These are phyloP conservation scores for Vitis hybrid DNA, from an alignment of 177 flowering plant species.

Conservation along the genomic window DNA sequence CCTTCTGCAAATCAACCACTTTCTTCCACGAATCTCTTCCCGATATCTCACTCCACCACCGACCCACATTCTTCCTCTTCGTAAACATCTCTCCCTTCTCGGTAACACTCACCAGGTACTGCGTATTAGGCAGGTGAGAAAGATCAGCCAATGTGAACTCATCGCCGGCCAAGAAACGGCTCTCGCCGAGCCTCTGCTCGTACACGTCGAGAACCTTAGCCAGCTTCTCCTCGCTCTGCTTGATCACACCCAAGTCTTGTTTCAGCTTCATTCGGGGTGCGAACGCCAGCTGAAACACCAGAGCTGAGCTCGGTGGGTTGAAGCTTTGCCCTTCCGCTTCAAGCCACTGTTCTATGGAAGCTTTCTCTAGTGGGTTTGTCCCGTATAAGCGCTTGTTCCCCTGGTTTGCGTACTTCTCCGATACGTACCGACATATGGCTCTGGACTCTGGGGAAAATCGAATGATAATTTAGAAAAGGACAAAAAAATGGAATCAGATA, in stretches of 20 bases:
- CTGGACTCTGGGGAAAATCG: constrained; percentile 56
- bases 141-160: constrained; percentile 86
- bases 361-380: constrained; percentile 52
- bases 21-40: constrained; percentile 75
- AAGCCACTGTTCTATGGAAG: constrained; percentile 86
- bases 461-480: neutral
- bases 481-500: neutral
- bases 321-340: constrained; percentile 88
- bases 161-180: constrained; percentile 75
- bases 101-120: constrained; percentile 50
- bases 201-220: constrained; percentile 75
- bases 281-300: constrained; percentile 77
- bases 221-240: constrained; percentile 64
- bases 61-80: constrained; percentile 62
- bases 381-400: constrained; percentile 66
- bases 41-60: constrained; percentile 93
- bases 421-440: constrained; percentile 74
- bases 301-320: constrained; percentile 58
- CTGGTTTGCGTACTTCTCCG: constrained; percentile 50
- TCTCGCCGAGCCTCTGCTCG: constrained; percentile 62
- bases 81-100: constrained; percentile 50
- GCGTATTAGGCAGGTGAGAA: constrained; percentile 72
- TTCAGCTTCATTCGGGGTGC: constrained; percentile 70
- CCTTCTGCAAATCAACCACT: constrained; percentile 69
- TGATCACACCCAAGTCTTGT: constrained; percentile 58